Percentiles rank a stretch among this genome's conserved stretches.
Evolutionary conservation across 768 basidiomycete genomes (phyloP).

Genomic region (Amanita inopinata): DNA sequence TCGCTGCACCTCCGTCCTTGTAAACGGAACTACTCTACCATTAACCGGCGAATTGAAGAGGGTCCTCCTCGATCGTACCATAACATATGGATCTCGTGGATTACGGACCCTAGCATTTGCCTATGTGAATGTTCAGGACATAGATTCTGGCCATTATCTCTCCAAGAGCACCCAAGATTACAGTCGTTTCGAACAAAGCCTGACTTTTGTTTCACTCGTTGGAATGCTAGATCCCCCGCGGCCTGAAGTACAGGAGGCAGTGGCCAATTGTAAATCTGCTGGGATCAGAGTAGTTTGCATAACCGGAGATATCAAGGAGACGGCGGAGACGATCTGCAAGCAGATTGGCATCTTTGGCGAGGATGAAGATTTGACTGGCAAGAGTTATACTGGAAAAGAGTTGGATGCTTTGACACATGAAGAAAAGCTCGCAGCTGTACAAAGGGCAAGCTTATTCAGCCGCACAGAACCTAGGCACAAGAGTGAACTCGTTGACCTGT

Average conservation of each 20-base stretch:
- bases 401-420: constrained; percentile 71
- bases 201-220: constrained; percentile 91
- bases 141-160: constrained; percentile 73
- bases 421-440: constrained; percentile 81
- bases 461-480: constrained; percentile 95
- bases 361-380: constrained; percentile 83
- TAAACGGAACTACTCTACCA: constrained; percentile 53
- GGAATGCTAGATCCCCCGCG: constrained; percentile 98
- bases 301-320: constrained; percentile 96
- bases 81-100: constrained; percentile 69
- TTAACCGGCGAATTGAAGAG: constrained; percentile 54
- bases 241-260: constrained; percentile 80
- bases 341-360: constrained; percentile 90
- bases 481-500: constrained; percentile 85
- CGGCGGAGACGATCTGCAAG: constrained; percentile 93
- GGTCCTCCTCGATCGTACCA: constrained; percentile 52
- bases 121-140: constrained; percentile 68
- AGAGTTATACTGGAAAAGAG: constrained; percentile 92
- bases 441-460: constrained; percentile 82
- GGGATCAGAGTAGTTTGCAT: constrained; percentile 96
- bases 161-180: constrained; percentile 77
- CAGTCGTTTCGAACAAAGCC: constrained; percentile 79
- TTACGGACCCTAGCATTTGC: constrained; percentile 90
- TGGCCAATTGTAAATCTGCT: constrained; percentile 85
- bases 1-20: constrained; percentile 66